Conservation (phyloP, 805 yeast genomes). For the Tetrapisispora iriomotensis region DNA sequence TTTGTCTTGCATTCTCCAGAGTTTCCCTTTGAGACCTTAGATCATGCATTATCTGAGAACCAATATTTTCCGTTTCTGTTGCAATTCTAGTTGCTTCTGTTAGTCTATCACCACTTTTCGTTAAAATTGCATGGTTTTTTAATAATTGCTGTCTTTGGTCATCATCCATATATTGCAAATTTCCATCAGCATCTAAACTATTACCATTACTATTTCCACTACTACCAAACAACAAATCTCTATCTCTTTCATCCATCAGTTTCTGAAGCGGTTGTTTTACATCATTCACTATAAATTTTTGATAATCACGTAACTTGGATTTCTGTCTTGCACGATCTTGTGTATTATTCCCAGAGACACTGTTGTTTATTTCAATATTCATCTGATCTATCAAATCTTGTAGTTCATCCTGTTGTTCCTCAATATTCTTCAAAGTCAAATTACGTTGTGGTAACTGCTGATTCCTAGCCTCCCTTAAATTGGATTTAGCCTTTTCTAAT, state of each 20-base stretch:
- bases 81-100: slow-evolving; percentile 86
- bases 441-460: slow-evolving; percentile 19
- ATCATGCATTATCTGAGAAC: slow-evolving; percentile 82
- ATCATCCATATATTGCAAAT: slow-evolving; percentile 31
- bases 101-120: slow-evolving; percentile 71
- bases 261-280: slow-evolving; percentile 46
- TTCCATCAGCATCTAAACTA: not conserved
- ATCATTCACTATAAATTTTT: slow-evolving; percentile 45
- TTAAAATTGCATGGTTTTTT: slow-evolving; percentile 68
- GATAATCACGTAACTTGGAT: slow-evolving; percentile 65
- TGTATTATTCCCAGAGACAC: slow-evolving; percentile 27
- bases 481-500: slow-evolving; percentile 19
- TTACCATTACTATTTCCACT: slow-evolving; percentile 14
- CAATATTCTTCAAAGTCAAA: slow-evolving; percentile 18
- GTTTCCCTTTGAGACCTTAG: slow-evolving; percentile 91
- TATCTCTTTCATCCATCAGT: slow-evolving; percentile 59
- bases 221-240: slow-evolving; percentile 63
- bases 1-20: slow-evolving; percentile 72
- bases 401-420: slow-evolving; percentile 26
- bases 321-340: slow-evolving; percentile 53
- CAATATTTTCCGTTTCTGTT: slow-evolving; percentile 82
- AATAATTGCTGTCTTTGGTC: slow-evolving; percentile 74
- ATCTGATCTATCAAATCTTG: slow-evolving; percentile 73
- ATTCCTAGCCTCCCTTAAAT: slow-evolving; percentile 11
- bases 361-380: slow-evolving; percentile 78